phyloP scores from a whole-genome alignment of 2,329 filamentous ascomycete species.

The Pestalotiopsis sp. region DNA sequence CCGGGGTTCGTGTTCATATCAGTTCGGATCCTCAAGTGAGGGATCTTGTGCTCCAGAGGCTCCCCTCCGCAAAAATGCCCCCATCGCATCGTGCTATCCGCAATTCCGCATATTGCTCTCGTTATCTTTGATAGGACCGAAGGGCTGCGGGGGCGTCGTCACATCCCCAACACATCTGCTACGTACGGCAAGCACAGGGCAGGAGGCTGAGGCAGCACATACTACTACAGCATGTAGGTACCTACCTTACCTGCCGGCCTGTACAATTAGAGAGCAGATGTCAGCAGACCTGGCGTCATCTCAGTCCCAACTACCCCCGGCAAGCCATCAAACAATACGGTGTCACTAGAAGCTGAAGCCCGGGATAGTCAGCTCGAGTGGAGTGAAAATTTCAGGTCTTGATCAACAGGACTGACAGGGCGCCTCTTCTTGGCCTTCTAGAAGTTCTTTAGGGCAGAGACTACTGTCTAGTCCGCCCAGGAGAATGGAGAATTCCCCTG shows the following conservation, averaged over 20 bases:
- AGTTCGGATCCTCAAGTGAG: not conserved
- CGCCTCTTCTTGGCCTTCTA: slow-evolving; percentile 11
- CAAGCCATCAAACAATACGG: not conserved
- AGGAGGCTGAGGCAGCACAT: not conserved
- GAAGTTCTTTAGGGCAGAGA: slow-evolving; percentile 10
- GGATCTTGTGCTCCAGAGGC: not conserved
- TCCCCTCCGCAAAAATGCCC: not conserved
- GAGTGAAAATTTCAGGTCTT: not conserved
- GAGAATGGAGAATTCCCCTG: slow-evolving; percentile 8
- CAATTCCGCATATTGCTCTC: not conserved
- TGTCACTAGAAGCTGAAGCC: not conserved
- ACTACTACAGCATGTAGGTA: not conserved
- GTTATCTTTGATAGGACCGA: not conserved
- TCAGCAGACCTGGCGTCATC: not conserved
- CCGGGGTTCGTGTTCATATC: not conserved
- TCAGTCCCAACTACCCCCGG: not conserved
- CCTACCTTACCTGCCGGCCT: not conserved
- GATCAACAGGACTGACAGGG: not conserved
- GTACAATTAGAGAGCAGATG: not conserved
- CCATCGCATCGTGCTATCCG: not conserved
- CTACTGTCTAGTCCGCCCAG: slow-evolving; percentile 3
- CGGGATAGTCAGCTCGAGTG: not conserved
- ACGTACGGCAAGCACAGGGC: not conserved
- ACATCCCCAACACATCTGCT: not conserved
- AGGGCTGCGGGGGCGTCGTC: not conserved